Base-by-base conservation (phyloP, 73 alveolate species). In the Tetrahymena elliotti region DNA sequence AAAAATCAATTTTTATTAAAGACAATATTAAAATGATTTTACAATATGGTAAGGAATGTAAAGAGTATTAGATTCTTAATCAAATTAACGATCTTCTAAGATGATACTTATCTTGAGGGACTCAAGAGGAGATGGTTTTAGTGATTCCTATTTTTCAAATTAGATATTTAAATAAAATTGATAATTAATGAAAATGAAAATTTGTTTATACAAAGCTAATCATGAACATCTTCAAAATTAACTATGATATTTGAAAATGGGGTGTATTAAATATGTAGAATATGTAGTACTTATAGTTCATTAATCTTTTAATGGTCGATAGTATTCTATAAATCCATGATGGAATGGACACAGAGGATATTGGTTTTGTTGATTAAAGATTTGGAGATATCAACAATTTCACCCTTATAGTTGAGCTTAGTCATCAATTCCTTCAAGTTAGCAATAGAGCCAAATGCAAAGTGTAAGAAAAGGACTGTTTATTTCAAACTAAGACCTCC, bases 281-380 rank as follows among this genome's bases (percentile, higher is more conserved):
- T 68, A 68, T 68, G 88, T 68, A 36, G 11, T 68, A 68, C 88
- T 31, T 68, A 68, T 18, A 68, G 88, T 35, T 38, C 84, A 9
- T 47, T 92, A 38, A 94, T 84, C 83, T 52, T 33, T 34, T 94
- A 34, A 92, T 92, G 93, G 93, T 94, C 93, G 27, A 94, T 94
- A 33, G 83, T 84, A 41, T 94, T 92, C 40, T 47, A 84, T 88
- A 94, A 33, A 94, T 94, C 96, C 39, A 47, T 94, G 83, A 94
- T 94, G 18, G 96, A 84, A 83, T 94, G 96, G 84, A 94, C 95
- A 84, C 94, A 84, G 38, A 84, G 83, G 7, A 94, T 94, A 52
- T 94, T 94, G 18, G 96, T 94, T 88, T 94, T 94, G 38, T 94
- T 94, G 24, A 94, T 94, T 31, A 84, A 92, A 94, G 95, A 84